These are phyloP conservation scores for Mortierella sp. DNA, from an alignment of 371 early-diverging fungal species.

Conservation along the genomic window DNA sequence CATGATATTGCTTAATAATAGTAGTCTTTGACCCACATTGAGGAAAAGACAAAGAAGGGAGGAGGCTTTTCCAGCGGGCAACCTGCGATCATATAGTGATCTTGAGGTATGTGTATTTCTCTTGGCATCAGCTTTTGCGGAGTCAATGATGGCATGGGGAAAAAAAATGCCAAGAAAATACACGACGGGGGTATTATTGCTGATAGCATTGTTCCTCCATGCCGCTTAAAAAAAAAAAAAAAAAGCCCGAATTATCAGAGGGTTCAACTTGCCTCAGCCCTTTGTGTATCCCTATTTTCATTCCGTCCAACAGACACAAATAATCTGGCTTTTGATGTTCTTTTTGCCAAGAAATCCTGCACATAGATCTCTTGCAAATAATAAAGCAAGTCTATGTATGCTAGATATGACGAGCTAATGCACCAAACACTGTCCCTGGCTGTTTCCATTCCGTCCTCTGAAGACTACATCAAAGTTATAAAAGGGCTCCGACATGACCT, in stretches of 20 bases:
- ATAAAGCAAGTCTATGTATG: neutral
- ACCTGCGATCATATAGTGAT: neutral
- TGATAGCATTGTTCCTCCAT: neutral
- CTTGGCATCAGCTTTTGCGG: constrained; percentile 5
- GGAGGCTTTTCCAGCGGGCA: too few species aligned
- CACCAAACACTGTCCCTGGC: neutral
- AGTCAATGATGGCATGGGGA: neutral
- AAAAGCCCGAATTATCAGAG: too few species aligned
- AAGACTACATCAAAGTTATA: neutral
- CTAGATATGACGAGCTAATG: neutral
- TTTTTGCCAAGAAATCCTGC: too few species aligned
- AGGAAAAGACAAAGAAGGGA: too few species aligned
- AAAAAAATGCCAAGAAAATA: constrained; percentile 9
- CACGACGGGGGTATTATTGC: neutral
- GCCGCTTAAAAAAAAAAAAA: neutral
- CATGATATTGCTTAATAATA: too few species aligned
- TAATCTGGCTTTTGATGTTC: too few species aligned
- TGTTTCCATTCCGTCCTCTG: neutral
- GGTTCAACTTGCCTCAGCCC: too few species aligned
- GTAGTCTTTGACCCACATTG: too few species aligned
- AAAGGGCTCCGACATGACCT: neutral
- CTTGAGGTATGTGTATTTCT: neutral
- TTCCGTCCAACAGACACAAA: too few species aligned
- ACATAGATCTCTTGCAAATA: too few species aligned
- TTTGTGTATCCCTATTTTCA: too few species aligned